Evolutionary conservation across 352 stramenopile species (phyloP).

Genomic region (Globisporangium abappressorium): DNA sequence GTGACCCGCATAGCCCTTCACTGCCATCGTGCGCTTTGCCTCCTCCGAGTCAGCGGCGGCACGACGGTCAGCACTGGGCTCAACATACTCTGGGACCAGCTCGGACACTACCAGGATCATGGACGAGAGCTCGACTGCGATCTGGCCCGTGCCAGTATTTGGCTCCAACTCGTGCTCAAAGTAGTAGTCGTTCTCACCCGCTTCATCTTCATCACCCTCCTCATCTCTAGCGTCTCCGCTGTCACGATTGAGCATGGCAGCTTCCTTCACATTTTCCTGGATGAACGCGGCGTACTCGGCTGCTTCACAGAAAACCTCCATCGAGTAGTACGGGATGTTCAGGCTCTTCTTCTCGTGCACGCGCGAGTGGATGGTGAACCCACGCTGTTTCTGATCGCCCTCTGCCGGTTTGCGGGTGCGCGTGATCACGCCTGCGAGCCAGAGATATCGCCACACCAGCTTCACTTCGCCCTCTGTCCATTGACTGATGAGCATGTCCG

Average conservation of each 20-base stretch:
- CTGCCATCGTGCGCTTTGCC: conserved; percentile 31
- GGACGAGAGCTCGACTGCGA: conserved; percentile 51
- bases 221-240: conserved; percentile 12
- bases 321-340: conserved; percentile 56
- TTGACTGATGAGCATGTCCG: conserved; percentile 66
- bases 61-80: conserved; percentile 18
- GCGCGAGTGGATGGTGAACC: conserved; percentile 68
- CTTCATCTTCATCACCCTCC: conserved; percentile 20
- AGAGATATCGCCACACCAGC: conserved; percentile 83
- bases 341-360: conserved; percentile 73
- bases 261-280: conserved; percentile 69
- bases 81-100: conserved; percentile 40
- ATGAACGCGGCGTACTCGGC: conserved; percentile 72
- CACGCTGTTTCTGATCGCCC: conserved; percentile 63
- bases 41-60: conserved; percentile 18
- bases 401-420: conserved; percentile 42
- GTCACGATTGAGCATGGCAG: conserved; percentile 22
- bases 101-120: conserved; percentile 42
- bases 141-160: conserved; percentile 49
- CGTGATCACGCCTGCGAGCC: conserved; percentile 72
- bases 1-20: conserved; percentile 75
- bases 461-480: conserved; percentile 79
- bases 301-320: conserved; percentile 68
- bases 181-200: conserved; percentile 25
- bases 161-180: conserved; percentile 65